These are phyloP conservation scores for Annulohypoxylon stygium DNA, from an alignment of 495 filamentous ascomycete genomes.

Conservation along the genomic window DNA sequence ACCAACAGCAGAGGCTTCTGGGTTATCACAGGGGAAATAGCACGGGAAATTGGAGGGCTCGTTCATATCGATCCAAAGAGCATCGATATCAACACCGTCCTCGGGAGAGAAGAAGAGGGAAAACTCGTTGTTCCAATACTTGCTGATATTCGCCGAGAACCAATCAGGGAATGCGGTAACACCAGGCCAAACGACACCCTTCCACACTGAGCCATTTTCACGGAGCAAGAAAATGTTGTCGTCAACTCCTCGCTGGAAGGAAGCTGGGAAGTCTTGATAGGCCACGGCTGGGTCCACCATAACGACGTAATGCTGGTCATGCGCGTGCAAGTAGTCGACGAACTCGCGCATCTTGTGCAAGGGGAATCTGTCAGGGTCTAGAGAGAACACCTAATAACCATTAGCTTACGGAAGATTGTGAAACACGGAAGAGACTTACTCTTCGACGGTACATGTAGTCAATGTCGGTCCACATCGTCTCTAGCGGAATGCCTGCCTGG, in stretches of 20 bases:
- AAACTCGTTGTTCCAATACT: constrained; percentile 84
- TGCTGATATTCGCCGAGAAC: constrained; percentile 76
- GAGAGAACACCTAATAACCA: constrained; percentile 70
- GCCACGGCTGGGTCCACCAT: constrained; percentile 91
- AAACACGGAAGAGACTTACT: constrained; percentile 38
- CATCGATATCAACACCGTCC: constrained; percentile 83
- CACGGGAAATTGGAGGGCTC: constrained; percentile 77
- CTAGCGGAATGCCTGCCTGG: constrained; percentile 79
- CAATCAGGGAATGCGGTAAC: constrained; percentile 86
- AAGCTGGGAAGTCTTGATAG: constrained; percentile 70
- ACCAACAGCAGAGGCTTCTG: constrained; percentile 66
- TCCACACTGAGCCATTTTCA: constrained; percentile 74
- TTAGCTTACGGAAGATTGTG: constrained; percentile 3
- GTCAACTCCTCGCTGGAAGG: constrained; percentile 73
- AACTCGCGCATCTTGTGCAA: constrained; percentile 75
- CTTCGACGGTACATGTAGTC: constrained; percentile 78
- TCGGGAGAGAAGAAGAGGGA: constrained; percentile 72
- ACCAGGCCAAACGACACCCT: constrained; percentile 89
- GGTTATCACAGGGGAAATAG: constrained; percentile 74
- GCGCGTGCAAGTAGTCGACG: constrained; percentile 76
- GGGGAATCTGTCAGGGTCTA: constrained; percentile 80
- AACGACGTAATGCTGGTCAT: constrained; percentile 83
- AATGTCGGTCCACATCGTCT: constrained; percentile 93
- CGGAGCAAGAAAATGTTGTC: constrained; percentile 74
- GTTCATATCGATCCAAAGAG: constrained; percentile 90